Base-by-base conservation (phyloP, 1,284 basidiomycete genomes). In the Xerocomus nothofagi region DNA sequence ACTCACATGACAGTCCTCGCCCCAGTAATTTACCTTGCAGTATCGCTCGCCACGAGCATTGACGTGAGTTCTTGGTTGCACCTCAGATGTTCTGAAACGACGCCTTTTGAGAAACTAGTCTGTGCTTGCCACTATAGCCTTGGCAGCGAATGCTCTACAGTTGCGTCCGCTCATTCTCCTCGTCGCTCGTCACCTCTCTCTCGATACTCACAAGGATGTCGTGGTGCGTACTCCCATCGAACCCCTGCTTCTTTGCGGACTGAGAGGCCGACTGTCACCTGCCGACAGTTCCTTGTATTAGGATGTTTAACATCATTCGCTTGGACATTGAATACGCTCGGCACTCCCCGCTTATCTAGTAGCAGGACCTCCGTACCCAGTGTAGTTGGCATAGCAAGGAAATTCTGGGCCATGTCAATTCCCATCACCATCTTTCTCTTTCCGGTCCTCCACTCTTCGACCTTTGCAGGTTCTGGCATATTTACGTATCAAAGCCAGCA, bases 1-100 rank as follows among this genome's bases (percentile, higher is more conserved):
- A 79, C 82, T 2, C 86, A 90, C 67, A 56, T 70, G 17, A 50
- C 66, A 27, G 77, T 83, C 9, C 66, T 88, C 18, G 73, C 73
- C 10, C 86, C 86, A 2, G 61, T 86, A 36, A 64, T 80, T 26
- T 77, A 75, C 47, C 59, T 70, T 39, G 60, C 61, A 9, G 57
- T 63, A 33, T 70, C 74, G 4, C 63, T 81, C 30, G 73, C 77
- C 21, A 69, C 70, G 52, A 67, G 59, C 15, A 63, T 74, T 46
- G 70, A 73, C 57, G 80, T 81, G 53, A 58, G 79, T 67, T 21
- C 29, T 44, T 48, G 26, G 38, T 41, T 32, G 17, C 4, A 11
- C 38, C 47, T 36, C 17, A 12, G 18, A 26, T 37, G 30, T 37
- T 44, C 29, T 30, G 39, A 42, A 40, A 40, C 6, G 31, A 54